Evolutionary conservation across 129 eudicot species (phyloP), one percentile per base, ranked within the genome.

Genomic region (Tanacetum coccineum): DNA sequence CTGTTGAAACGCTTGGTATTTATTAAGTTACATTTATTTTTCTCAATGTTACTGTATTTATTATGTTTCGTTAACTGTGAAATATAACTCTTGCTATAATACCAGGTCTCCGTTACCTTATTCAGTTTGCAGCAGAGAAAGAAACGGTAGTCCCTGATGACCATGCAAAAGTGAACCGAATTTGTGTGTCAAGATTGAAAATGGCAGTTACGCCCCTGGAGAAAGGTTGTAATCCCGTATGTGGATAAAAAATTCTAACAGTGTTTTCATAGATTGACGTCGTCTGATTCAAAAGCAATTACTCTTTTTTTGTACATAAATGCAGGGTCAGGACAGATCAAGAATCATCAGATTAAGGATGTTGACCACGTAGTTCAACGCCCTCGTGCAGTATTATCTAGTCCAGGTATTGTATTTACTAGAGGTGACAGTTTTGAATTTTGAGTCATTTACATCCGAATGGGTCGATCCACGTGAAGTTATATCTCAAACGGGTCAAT

Each of bases 321-420:
- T 22, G 22, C 26, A 75, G 74, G 55, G 74, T 42, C 70, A 22
- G 28, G 28, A 3, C 68, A 67, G 15, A 55, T 1, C 54, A 45
- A 50, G 48, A 51, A 59, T 68, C 48, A 32, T 50, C 64, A 59
- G 28, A 39, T 11, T 68, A 75, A 75, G 25, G 74, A 75, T 3
- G 48, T 75, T 8, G 69, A 75, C 9, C 68, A 36, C 13, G 64
- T 51, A 50, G 54, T 40, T 60, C 79, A 75, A 60, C 79, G 79
- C 0, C 79, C 79, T 32, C 79, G 79, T 67, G 79, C 79, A 4
- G 64, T 75, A 51, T 67, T 75, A 59, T 75, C 79, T 67, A 75
- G 74, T 61, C 79, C 79, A 9, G 74, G 70, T 75, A 75, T 59
- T 59, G 44, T 17, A 21, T 5, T 36, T 14, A 21, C 55, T 7